Evolutionary conservation across 2,329 filamentous ascomycete genomes (phyloP), one percentile per base, ranked within the genome.

Genomic region (Scolecobasidium constrictum): DNA sequence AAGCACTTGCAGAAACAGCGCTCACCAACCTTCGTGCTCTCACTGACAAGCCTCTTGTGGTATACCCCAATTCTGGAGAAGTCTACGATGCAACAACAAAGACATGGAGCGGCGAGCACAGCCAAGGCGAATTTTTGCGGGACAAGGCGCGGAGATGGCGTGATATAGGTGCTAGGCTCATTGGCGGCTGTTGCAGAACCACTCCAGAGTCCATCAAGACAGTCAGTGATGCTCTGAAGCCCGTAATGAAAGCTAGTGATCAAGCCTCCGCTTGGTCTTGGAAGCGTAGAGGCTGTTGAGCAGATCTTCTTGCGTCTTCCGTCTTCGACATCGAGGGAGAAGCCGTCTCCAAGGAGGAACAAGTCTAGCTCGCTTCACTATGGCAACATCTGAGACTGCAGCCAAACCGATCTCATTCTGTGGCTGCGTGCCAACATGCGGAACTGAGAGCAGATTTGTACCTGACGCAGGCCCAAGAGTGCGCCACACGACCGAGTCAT

Each of bases 51-150:
- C 56, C 59, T 7, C 46, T 67, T 33, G 47, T 64, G 13, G 52
- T 56, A 15, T 70, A 69, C 51, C 65, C 67, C 1, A 70, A 71
- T 40, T 68, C 65, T 3, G 67, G 67, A 3, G 67, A 70, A 50
- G 52, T 52, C 19, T 71, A 62, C 59, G 62, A 69, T 52, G 63
- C 65, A 4, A 52, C 51, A 41, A 59, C 52, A 9, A 57, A 66
- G 41, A 51, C 51, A 18, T 63, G 60, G 60, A 49, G 53, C 13
- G 58, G 59, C 31, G 46, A 51, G 18, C 48, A 51, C 35, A 52
- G 48, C 0, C 51, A 53, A 21, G 55, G 53, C 1, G 44, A 40
- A 7, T 43, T 44, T 26, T 47, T 63, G 40, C 49, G 51, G n/a
- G 50, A 51, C 12, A 52, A 56, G 40, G 55, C 57, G 12, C 47